Conservation (phyloP, 2,329 filamentous ascomycete genomes). For the Albifimbria verrucaria region DNA sequence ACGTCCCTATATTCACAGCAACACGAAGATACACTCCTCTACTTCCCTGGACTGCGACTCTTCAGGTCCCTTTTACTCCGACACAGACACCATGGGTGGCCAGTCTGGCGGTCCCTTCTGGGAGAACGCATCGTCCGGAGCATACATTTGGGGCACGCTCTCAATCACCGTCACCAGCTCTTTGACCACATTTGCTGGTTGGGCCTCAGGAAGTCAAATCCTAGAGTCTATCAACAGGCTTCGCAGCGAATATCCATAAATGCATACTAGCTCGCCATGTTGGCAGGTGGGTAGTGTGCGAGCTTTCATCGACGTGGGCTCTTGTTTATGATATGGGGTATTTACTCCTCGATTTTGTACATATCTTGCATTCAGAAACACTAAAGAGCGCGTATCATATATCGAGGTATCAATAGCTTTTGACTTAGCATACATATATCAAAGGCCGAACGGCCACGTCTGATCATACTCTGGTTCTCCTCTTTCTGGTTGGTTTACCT, state of each 20-base stretch:
- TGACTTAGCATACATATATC: background rate
- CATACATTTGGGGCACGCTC: slow-evolving; percentile 9
- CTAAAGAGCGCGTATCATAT: background rate
- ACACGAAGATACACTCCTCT: slow-evolving; percentile 2
- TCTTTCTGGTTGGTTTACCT: slow-evolving; percentile 36
- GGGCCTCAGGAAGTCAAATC: slow-evolving; percentile 8
- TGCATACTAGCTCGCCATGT: too few relatives aligned
- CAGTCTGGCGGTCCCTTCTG: slow-evolving; percentile 14
- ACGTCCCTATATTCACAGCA: slow-evolving; percentile 9
- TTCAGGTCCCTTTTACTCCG: slow-evolving; percentile 8
- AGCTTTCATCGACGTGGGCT: too few relatives aligned
- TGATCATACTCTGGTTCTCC: slow-evolving; percentile 36
- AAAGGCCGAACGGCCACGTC: slow-evolving; percentile 51
- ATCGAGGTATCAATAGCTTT: too few relatives aligned
- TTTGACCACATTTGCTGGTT: slow-evolving; percentile 5
- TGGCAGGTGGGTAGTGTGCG: too few relatives aligned
- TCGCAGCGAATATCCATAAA: slow-evolving; percentile 4
- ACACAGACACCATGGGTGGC: slow-evolving; percentile 11
- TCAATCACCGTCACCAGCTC: slow-evolving; percentile 6
- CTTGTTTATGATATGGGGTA: too few relatives aligned
- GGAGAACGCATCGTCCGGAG: slow-evolving; percentile 3
- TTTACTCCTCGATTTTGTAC: background rate
- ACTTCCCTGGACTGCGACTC: slow-evolving; percentile 7
- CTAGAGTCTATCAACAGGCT: slow-evolving; percentile 1
- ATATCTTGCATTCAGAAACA: background rate